Evolutionary conservation across 495 filamentous ascomycete species (phyloP).

Genomic region (Podospora pseudoanserina): DNA sequence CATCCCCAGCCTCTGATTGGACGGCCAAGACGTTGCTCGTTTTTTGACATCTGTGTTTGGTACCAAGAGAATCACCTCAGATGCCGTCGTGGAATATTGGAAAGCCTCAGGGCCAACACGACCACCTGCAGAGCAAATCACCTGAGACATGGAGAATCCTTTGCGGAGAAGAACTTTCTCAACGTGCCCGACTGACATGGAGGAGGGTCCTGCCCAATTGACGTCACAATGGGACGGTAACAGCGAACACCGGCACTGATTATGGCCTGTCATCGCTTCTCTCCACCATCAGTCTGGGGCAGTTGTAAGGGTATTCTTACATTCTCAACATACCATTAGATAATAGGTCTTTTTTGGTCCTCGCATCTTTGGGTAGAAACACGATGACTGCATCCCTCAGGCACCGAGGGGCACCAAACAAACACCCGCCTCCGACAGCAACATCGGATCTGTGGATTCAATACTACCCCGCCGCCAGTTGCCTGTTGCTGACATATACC

Average conservation of each 20-base stretch:
- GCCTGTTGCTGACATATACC: background rate
- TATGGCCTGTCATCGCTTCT: background rate
- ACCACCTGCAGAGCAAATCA: background rate
- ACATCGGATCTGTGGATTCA: background rate
- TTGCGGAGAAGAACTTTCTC: background rate
- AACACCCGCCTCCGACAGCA: background rate
- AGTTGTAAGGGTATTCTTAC: no score
- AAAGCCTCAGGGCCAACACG: background rate
- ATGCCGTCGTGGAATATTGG: slow-evolving; percentile 1
- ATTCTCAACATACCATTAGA: background rate
- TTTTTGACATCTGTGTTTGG: background rate
- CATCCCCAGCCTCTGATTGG: background rate
- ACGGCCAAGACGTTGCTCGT: background rate
- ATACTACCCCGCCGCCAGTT: background rate
- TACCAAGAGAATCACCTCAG: background rate
- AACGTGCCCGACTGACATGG: background rate
- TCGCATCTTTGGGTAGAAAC: background rate
- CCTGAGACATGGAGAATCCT: background rate
- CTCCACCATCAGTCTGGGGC: no score
- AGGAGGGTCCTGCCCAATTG: background rate
- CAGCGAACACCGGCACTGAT: background rate
- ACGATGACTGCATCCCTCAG: background rate
- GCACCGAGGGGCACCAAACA: background rate
- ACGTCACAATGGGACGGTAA: background rate
- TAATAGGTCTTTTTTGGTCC: no score